A percentile compares a stretch with the other conserved stretches of the same genome.
Evolutionary conservation across 345 rosid genomes (phyloP).

Genomic region (Salix purpurea): DNA sequence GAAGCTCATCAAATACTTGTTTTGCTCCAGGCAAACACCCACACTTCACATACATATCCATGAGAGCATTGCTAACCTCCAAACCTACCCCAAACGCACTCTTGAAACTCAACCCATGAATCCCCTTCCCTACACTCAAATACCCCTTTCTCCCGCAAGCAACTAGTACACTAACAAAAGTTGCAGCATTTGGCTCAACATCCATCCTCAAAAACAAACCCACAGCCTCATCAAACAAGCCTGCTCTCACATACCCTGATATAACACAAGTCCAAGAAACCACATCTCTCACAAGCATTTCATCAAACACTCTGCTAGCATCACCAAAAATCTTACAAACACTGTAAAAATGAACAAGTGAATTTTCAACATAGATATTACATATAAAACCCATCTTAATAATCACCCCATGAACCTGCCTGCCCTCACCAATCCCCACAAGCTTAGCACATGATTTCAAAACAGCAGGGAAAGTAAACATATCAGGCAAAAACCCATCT

Average conservation of each 20-base stretch:
- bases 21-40: conserved; percentile 34
- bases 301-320: conserved; percentile 39
- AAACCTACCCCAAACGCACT: conserved; percentile 13
- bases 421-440: conserved; percentile 21
- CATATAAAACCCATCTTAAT: conserved; percentile 27
- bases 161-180: conserved; percentile 32
- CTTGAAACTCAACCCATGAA: conserved; percentile 36
- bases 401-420: conserved; percentile 29
- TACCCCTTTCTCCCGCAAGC: conserved; percentile 39
- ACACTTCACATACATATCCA: conserved; percentile 49
- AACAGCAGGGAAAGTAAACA: conserved; percentile 41
- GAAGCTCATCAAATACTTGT: conserved; percentile 33
- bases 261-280: conserved; percentile 44
- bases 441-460: conserved; percentile 45
- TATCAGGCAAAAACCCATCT: conserved; percentile 36
- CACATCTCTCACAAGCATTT: conserved; percentile 45
- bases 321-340: conserved; percentile 23
- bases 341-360: conserved; percentile 29
- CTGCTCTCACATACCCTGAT: conserved; percentile 31
- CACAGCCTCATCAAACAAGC: conserved; percentile 37
- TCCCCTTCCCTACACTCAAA: conserved; percentile 30
- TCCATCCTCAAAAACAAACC: conserved; percentile 38
- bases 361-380: conserved; percentile 37
- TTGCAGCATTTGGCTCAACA: conserved; percentile 30
- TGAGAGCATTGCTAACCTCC: conserved; percentile 41